A percentile compares a stretch with the other conserved stretches of the same genome.
Conservation (phyloP, 306 rosid species). For the Gleditsia sinensis region DNA sequence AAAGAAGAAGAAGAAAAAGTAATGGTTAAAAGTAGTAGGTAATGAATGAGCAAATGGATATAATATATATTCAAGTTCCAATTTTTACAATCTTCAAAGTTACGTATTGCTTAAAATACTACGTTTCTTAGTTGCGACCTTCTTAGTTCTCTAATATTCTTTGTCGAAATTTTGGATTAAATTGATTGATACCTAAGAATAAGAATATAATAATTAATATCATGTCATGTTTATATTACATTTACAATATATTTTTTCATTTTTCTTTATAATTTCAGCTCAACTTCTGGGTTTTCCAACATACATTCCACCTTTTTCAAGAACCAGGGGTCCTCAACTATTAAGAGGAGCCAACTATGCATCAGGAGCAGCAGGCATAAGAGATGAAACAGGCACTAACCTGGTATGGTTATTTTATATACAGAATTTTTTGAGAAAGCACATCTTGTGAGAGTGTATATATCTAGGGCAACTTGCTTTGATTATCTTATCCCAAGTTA, state of each 20-base stretch:
- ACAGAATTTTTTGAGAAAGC: background rate
- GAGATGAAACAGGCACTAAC: conserved; percentile 84
- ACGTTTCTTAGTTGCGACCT: background rate
- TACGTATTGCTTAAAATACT: background rate
- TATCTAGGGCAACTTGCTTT: background rate
- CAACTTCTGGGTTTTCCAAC: conserved; percentile 72
- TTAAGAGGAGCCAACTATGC: conserved; percentile 84
- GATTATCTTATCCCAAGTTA: conserved; percentile 10
- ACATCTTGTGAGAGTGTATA: conserved; percentile 1
- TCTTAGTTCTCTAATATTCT: no score
- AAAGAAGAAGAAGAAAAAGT: background rate
- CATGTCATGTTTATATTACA: background rate
- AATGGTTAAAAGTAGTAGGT: background rate
- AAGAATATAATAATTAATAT: no score
- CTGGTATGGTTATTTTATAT: conserved; percentile 45
- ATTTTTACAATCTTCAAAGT: background rate
- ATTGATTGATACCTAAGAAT: no score
- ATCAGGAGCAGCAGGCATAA: conserved; percentile 89
- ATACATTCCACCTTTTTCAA: conserved; percentile 67
- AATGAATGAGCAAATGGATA: background rate
- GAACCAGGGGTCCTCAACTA: conserved; percentile 68
- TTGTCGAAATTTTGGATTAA: no score
- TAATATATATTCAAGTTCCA: background rate
- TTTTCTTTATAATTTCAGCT: conserved; percentile 53
- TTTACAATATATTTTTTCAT: background rate